These are phyloP conservation scores for Cryptococcus deneoformans DNA, from an alignment of 1,284 basidiomycete genomes.

Conservation along the genomic window DNA sequence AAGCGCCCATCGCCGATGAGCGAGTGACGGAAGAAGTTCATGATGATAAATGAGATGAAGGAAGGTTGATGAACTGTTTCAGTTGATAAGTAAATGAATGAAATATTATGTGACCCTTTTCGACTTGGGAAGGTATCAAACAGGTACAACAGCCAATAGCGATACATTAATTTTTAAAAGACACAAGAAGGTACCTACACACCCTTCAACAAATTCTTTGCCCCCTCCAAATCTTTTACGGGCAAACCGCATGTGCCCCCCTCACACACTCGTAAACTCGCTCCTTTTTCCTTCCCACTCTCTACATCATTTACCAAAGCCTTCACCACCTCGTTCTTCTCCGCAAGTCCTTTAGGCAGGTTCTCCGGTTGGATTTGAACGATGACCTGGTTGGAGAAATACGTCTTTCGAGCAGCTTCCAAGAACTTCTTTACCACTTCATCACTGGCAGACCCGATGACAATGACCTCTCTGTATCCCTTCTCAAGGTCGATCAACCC, in stretches of 20 bases:
- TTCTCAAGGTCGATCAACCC: constrained; percentile 31
- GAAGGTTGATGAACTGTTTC: too few relatives aligned
- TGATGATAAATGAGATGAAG: too few relatives aligned
- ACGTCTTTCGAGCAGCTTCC: constrained; percentile 11
- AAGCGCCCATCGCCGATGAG: too few relatives aligned
- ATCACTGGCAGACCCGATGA: constrained; percentile 20
- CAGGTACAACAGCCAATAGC: background rate
- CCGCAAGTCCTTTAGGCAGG: constrained; percentile 18
- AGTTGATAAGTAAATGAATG: too few relatives aligned
- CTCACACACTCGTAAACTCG: constrained; percentile 31
- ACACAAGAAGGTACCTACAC: background rate
- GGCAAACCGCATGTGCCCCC: constrained; percentile 29
- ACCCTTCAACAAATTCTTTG: constrained; percentile 5
- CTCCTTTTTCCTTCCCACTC: constrained; percentile 4
- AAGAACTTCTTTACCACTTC: constrained; percentile 10
- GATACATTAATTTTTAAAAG: background rate
- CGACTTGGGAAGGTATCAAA: background rate
- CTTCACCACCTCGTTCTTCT: constrained; percentile 27
- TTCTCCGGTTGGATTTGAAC: constrained; percentile 30
- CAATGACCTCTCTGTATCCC: constrained; percentile 32
- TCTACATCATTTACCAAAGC: constrained; percentile 18
- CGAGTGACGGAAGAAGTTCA: too few relatives aligned
- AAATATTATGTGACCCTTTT: too few relatives aligned
- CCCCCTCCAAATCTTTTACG: constrained; percentile 16
- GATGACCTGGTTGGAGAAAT: constrained; percentile 30